Evolutionary conservation across 2,329 filamentous ascomycete species (phyloP).

Genomic region (Paraphaeosphaeria sporulosa): DNA sequence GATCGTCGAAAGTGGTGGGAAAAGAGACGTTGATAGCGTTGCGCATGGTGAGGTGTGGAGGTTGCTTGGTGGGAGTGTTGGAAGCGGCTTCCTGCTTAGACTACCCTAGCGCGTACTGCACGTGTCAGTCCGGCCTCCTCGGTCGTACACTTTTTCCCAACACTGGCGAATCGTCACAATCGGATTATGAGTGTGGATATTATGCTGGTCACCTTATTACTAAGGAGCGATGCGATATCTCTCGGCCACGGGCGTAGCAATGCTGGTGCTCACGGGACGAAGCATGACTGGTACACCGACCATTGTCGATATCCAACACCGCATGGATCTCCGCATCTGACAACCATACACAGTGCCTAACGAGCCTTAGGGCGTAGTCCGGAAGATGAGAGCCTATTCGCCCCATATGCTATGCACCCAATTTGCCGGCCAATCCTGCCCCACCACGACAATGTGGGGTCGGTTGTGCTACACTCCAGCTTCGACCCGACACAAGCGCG

Average conservation of each 20-base stretch:
- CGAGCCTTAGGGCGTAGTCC: constrained; percentile 3
- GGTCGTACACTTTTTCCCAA: too few relatives aligned
- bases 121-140: not conserved
- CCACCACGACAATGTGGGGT: constrained; percentile 44
- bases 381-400: constrained; percentile 7
- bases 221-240: too few relatives aligned
- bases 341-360: not conserved
- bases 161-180: too few relatives aligned
- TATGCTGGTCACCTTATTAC: too few relatives aligned
- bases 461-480: constrained; percentile 6
- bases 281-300: not conserved
- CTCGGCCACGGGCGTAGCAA: too few relatives aligned
- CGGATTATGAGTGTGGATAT: too few relatives aligned
- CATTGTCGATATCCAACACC: not conserved
- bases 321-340: not conserved
- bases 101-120: not conserved
- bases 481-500: constrained; percentile 1
- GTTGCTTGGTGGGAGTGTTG: not conserved
- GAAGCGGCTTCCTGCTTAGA: not conserved
- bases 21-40: not conserved
- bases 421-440: constrained; percentile 35
- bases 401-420: constrained; percentile 11
- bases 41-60: not conserved
- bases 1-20: not conserved
- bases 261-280: too few relatives aligned